Base-by-base conservation (phyloP, 495 filamentous ascomycete species). In the Trichoderma reesei region DNA sequence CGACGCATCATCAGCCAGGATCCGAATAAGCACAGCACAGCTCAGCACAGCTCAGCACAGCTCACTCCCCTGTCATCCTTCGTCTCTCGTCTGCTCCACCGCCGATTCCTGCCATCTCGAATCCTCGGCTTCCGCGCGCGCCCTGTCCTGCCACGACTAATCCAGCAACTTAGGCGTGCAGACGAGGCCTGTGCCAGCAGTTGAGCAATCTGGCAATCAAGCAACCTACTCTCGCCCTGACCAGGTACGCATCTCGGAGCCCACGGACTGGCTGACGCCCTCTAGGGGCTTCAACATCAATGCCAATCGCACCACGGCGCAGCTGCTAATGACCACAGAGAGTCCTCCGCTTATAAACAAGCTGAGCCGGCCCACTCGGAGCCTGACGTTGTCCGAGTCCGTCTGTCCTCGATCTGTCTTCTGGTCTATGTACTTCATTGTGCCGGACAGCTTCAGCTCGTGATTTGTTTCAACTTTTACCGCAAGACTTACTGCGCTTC, bases 301-400 rank as follows among this genome's bases (percentile, higher is more conserved):
- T n/a, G n/a, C n/a, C n/a, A n/a, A n/a, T n/a, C n/a, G n/a, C n/a
- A n/a, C n/a, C n/a, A n/a, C n/a, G n/a, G n/a, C n/a, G n/a, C n/a
- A 44, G n/a, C 13, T 14, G n/a, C 2, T 1, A 44, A 44, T 3
- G n/a, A 16, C 13, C 13, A 44, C 16, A 48, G 20, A n/a, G 16
- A n/a, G 16, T 13, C 6, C 16, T 31, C 51, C 51, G 51, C 51
- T 56, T 56, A 56, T 56, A 56, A 56, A 56, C 20, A 56, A 56
- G 51, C 51, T 56, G 31, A 56, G 51, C 13, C 51, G 51, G 51
- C 51, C 51, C 51, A 56, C 51, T 56, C 51, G 51, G 51, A 33
- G 20, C 51, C 51, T 56, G 51, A 56, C 51, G 20, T 31, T 56
- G 51, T 56, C 51, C 51, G 51, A 56, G 51, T 56, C 51, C 51